Evolutionary conservation across 2,329 filamentous ascomycete species (phyloP).

Genomic region (Botryosphaeria dothidea): DNA sequence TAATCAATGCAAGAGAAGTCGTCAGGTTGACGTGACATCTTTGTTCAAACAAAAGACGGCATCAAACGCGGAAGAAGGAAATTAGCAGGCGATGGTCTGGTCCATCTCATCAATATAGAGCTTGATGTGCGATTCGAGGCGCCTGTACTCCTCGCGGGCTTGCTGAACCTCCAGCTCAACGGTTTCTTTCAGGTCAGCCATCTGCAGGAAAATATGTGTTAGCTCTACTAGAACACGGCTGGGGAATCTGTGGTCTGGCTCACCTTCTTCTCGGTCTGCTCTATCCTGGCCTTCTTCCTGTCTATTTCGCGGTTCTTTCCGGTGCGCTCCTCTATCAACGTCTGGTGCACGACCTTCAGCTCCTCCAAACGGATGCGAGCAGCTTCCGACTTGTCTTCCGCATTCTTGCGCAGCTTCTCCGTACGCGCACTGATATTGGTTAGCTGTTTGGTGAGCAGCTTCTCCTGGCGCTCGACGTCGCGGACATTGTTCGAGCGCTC

Average conservation of each 20-base stretch:
- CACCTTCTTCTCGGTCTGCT: slow-evolving; percentile 99
- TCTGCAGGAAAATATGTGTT: slow-evolving; percentile 57
- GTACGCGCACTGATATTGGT: slow-evolving; percentile 85
- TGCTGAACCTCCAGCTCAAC: slow-evolving; percentile 92
- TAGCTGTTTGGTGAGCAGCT: slow-evolving; percentile 79
- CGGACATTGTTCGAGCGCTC: slow-evolving; percentile 87
- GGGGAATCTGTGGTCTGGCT: slow-evolving; percentile 23
- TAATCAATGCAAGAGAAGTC: not conserved
- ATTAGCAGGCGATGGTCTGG: slow-evolving; percentile 64
- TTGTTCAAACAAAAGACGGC: not conserved
- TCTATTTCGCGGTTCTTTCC: slow-evolving; percentile 93
- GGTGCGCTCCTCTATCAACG: slow-evolving; percentile 78
- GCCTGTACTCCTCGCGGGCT: slow-evolving; percentile 91
- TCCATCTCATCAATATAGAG: slow-evolving; percentile 99
- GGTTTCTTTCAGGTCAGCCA: slow-evolving; percentile 95
- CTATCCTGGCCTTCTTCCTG: slow-evolving; percentile 85
- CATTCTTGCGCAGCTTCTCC: slow-evolving; percentile 77
- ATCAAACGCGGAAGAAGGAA: not conserved
- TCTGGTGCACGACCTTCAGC: slow-evolving; percentile 74
- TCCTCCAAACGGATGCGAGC: slow-evolving; percentile 91
- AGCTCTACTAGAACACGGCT: not conserved
- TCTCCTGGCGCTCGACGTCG: slow-evolving; percentile 87
- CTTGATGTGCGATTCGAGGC: slow-evolving; percentile 96
- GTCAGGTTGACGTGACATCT: not conserved
- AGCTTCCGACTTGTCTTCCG: slow-evolving; percentile 75